Conservation (phyloP, 2,329 filamentous ascomycete species). For the Sclerotinia nivalis region DNA sequence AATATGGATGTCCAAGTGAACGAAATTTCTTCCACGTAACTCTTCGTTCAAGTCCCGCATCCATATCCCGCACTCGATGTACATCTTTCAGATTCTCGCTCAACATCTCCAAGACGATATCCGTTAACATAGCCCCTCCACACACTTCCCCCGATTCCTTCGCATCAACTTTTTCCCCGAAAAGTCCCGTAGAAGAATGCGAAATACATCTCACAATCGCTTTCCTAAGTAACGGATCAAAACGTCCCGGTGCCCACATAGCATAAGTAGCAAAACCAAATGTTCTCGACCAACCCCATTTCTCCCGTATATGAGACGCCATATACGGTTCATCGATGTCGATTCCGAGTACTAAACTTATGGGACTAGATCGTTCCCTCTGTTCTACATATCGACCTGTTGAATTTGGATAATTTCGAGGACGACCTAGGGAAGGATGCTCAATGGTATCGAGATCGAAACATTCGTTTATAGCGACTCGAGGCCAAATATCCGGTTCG, state of each 20-base stretch:
- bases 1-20: constrained; percentile 26
- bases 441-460: constrained; percentile 20
- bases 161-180: constrained; percentile 4
- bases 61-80: constrained; percentile 31
- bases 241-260: constrained; percentile 33
- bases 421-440: not conserved
- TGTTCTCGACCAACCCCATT: constrained; percentile 30
- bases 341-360: constrained; percentile 34
- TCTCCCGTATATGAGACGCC: constrained; percentile 19
- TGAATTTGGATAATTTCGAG: constrained; percentile 3
- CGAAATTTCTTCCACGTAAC: constrained; percentile 36
- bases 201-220: constrained; percentile 33
- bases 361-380: constrained; percentile 17
- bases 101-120: constrained; percentile 30
- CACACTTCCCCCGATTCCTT: constrained; percentile 28
- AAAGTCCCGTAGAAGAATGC: constrained; percentile 24
- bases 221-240: constrained; percentile 32
- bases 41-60: constrained; percentile 33
- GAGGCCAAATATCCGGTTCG: constrained; percentile 32
- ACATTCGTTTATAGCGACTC: constrained; percentile 28
- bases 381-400: constrained; percentile 6
- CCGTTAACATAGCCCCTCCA: constrained; percentile 34
- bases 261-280: constrained; percentile 30
- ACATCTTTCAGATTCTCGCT: constrained; percentile 26
- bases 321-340: constrained; percentile 35